Base-by-base conservation (phyloP, 108 stramenopile species). In the Nitzschia inconspicua region DNA sequence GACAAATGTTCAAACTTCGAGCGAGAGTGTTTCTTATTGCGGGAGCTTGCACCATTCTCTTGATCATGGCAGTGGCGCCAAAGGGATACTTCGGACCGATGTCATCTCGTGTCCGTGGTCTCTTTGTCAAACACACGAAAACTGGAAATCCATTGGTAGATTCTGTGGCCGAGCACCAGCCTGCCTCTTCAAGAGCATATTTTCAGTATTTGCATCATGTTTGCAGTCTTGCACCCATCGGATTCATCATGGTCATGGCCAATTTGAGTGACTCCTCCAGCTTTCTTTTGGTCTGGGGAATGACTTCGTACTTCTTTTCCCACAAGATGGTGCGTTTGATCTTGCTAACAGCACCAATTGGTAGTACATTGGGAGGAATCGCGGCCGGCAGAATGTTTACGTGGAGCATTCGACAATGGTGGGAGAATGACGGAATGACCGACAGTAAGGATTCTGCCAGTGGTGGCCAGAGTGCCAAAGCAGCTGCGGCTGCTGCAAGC, bases 301-400 rank as follows among this genome's bases (percentile, higher is more conserved):
- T 80, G 24, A 62, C 93, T 20, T 80, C 96, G 5, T 99, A 96
- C 84, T 98, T 88, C 75, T 99, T 99, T 72, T 84, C 88, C 8
- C 95, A 92, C 47, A 90, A 90, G 63, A 99, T 99, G 98, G 97
- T 97, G 16, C 89, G 98, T 23, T 78, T 99, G 50, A 95, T 99
- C 66, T 82, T 99, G 19, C 72, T 96, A 30, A 80, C 91, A 16
- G 97, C 94, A 27, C 98, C 98, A 18, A 89, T 96, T 61, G 90
- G 95, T 9, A 84, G 84, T 53, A 48, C 77, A 8, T 76, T 98
- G 24, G 92, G 79, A 57, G 98, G 95, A 7, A 86, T 97, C 52
- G 93, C 88, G 16, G 75, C 95, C 46, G 94, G 93, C 14, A 57
- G 80, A 31, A 25, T 94, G 26, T 57, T 94, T 54, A 72, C 84